Base-by-base conservation (phyloP, 164 flowering plant species). In the Vitis riparia region DNA sequence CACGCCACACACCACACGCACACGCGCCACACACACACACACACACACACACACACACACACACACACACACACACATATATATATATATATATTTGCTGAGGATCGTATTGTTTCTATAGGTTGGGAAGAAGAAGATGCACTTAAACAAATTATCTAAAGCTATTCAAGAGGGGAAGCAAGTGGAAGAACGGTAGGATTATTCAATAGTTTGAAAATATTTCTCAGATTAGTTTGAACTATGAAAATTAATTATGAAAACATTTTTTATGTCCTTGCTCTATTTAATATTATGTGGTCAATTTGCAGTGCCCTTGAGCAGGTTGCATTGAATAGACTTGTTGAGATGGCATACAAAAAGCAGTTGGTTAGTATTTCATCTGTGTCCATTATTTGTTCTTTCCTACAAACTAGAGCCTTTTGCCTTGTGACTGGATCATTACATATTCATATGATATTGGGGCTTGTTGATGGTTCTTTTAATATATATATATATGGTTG, bases 321-420 rank as follows among this genome's bases (percentile, higher is more conserved):
- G 73, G 72, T 82, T 76, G 97, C 97, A 7, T 79, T 94, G 91
- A 78, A 86, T 75, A 84, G 81, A 69, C 91, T 92, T 66, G 78
- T 83, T 68, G 97, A 92, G 78, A 73, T 85, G 82, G 88, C 97
- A 63, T 92, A 85, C 75, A 84, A 71, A 74, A 94, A 88, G 80
- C 79, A 74, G 69, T 71, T 87, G 98, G 98, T 94, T 80, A 68
- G 57, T 55, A 37, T 51, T 70, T 51, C 16, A 14, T 11, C 51
- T 52, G 23, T 59, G 17, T 9, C 11, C 23, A 3, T 8, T 63
- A 49, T 11, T 52, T 51, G 13, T 53, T 67, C 8, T 12, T 23
- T 62, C 47, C 37, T 48, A 14, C 56, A 53, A 53, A 23, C 14
- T 12, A 51, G 14, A 53, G 56, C 16, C 56, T 13, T 53, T 6